These are phyloP conservation scores for Aspergillus hortae DNA, from an alignment of 2,329 filamentous ascomycete genomes.

Conservation along the genomic window DNA sequence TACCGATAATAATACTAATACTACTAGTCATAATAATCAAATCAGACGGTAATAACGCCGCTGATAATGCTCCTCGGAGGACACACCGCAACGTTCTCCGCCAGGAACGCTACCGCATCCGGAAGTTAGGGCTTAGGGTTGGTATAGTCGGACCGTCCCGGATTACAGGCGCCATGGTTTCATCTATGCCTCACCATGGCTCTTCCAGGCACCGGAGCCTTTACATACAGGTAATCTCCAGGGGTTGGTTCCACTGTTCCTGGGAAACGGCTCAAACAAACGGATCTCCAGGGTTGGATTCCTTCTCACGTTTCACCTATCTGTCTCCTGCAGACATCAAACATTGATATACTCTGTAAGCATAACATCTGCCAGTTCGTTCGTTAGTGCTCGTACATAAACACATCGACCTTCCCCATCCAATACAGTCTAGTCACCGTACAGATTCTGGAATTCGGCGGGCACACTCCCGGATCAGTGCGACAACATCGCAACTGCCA, in stretches of 20 bases:
- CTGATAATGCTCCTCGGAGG: neutral
- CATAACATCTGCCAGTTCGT: neutral
- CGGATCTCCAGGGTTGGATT: neutral
- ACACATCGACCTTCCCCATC: neutral
- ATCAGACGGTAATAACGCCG: no score
- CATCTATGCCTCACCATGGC: conserved; percentile 7
- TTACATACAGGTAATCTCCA: no score
- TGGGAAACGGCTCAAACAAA: neutral
- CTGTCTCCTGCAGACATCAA: no score
- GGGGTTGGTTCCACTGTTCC: conserved; percentile 7
- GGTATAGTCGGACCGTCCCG: conserved; percentile 4
- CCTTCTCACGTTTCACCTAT: neutral
- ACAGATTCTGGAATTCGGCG: neutral
- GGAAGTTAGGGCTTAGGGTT: conserved; percentile 26
- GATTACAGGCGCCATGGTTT: neutral
- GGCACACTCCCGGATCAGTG: neutral
- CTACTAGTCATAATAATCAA: no score
- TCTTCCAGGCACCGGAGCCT: neutral
- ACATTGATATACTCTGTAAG: no score
- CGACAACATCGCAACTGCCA: conserved; percentile 30
- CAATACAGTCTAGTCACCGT: neutral
- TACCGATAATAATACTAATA: no score
- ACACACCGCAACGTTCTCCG: neutral
- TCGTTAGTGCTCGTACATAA: neutral
- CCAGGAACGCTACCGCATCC: no score